Evolutionary conservation across 2,329 filamentous ascomycete species (phyloP).

Genomic region (Stachybotrys chartarum): DNA sequence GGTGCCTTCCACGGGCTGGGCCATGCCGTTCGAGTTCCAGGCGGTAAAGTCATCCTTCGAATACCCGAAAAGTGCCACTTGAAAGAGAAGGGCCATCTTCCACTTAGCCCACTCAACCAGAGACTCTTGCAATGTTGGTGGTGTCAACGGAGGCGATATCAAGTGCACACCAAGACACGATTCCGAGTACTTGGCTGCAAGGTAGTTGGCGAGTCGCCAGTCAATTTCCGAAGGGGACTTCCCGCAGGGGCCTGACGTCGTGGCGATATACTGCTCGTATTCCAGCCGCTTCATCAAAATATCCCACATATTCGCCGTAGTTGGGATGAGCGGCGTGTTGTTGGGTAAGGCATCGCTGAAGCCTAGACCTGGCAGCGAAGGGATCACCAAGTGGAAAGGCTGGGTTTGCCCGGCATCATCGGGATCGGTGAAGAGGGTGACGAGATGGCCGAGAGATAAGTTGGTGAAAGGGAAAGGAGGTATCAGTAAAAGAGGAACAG

Average conservation of each 20-base stretch:
- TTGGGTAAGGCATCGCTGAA: conserved; percentile 57
- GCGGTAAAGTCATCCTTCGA: conserved; percentile 41
- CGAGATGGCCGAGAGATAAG: conserved; percentile 49
- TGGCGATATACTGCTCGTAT: conserved; percentile 51
- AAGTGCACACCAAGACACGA: conserved; percentile 55
- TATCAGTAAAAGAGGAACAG: conserved; percentile 56
- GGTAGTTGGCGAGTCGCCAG: conserved; percentile 37
- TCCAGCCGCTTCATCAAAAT: conserved; percentile 52
- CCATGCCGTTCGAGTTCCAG: conserved; percentile 18
- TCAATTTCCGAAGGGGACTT: conserved; percentile 42
- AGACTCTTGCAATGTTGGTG: conserved; percentile 37
- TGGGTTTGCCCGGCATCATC: conserved; percentile 34
- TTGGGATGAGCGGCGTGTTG: conserved; percentile 39
- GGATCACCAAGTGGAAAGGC: conserved; percentile 60
- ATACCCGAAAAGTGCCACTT: conserved; percentile 48
- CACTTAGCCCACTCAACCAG: conserved; percentile 48
- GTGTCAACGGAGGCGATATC: conserved; percentile 46
- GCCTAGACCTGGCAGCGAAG: conserved; percentile 58
- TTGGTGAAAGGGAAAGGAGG: conserved; percentile 62
- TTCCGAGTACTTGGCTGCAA: conserved; percentile 39
- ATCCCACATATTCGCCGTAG: conserved; percentile 50
- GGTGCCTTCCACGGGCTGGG: conserved; percentile 6
- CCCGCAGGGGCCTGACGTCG: conserved; percentile 42
- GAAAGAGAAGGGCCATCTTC: conserved; percentile 42
- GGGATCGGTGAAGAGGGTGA: conserved; percentile 47